Percentiles rank a stretch among this genome's conserved stretches.
Conservation (phyloP, 495 filamentous ascomycete species). For the Xeromyces bisporus region DNA sequence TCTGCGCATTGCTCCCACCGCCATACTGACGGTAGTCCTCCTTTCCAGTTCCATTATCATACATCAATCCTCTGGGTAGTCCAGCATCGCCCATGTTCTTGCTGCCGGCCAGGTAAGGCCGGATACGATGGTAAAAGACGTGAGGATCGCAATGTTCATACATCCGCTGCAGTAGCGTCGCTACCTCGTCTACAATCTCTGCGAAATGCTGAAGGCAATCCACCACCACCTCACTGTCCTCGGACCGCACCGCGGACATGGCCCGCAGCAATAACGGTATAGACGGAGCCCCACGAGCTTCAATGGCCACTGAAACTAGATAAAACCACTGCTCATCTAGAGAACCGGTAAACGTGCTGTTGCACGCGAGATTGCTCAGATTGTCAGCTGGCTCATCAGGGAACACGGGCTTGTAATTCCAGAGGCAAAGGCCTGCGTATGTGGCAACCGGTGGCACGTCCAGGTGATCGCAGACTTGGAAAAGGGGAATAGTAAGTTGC, state of each 20-base stretch:
- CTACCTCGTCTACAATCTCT: constrained; percentile 73
- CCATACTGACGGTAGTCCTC: constrained; percentile 60
- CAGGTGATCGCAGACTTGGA: constrained; percentile 59
- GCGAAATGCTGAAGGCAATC: constrained; percentile 61
- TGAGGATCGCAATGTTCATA: constrained; percentile 85
- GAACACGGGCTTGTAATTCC: constrained; percentile 92
- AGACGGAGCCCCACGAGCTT: constrained; percentile 79
- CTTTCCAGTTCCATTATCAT: constrained; percentile 55
- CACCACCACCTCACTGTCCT: constrained; percentile 54
- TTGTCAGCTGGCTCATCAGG: constrained; percentile 59
- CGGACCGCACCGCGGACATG: constrained; percentile 59
- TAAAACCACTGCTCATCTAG: constrained; percentile 98
- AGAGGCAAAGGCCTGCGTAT: constrained; percentile 78
- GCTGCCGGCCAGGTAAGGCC: constrained; percentile 85
- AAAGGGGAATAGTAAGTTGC: constrained; percentile 65
- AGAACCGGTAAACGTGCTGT: constrained; percentile 86
- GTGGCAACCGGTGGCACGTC: constrained; percentile 89
- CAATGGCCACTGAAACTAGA: constrained; percentile 84
- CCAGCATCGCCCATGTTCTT: constrained; percentile 95
- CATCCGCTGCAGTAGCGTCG: constrained; percentile 58
- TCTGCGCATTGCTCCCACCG: constrained; percentile 91
- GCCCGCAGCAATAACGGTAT: constrained; percentile 77
- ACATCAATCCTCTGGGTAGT: constrained; percentile 69
- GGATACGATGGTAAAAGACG: constrained; percentile 84
- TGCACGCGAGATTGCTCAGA: constrained; percentile 66